Evolutionary conservation across 768 basidiomycete species (phyloP).

Genomic region (Lentinula sp.): DNA sequence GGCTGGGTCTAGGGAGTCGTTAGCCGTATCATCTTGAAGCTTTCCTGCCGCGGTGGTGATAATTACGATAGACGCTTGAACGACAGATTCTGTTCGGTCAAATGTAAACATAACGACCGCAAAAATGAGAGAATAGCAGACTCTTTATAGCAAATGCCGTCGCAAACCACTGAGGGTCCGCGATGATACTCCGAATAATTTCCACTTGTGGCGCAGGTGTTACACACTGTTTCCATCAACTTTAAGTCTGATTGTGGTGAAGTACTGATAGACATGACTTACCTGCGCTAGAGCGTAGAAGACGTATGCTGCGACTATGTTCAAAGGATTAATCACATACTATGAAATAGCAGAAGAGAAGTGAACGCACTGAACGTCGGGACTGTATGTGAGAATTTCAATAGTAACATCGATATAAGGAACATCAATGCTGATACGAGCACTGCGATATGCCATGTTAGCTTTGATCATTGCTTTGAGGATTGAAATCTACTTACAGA

Average conservation of each 20-base stretch:
- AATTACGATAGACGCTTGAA: conserved; percentile 36
- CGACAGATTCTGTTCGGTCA: conserved; percentile 26
- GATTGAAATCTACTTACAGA: conserved; percentile 21
- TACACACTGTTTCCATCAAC: conserved; percentile 14
- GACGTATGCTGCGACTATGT: conserved; percentile 31
- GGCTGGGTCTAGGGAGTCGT: conserved; percentile 27
- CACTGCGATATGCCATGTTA: conserved; percentile 15
- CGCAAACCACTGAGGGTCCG: conserved; percentile 34
- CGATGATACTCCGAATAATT: conserved; percentile 33
- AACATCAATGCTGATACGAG: conserved; percentile 32
- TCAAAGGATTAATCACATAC: background rate
- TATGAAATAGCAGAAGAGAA: background rate
- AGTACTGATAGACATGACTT: background rate
- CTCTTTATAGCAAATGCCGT: conserved; percentile 38
- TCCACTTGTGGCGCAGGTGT: conserved; percentile 31
- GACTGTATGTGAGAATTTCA: conserved; percentile 30
- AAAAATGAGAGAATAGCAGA: conserved; percentile 3
- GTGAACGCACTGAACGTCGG: conserved; percentile 26
- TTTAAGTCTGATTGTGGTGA: background rate
- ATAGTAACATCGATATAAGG: conserved; percentile 32
- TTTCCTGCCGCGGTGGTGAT: conserved; percentile 35
- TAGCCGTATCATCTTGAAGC: conserved; percentile 28
- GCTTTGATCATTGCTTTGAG: no score
- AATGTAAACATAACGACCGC: background rate
- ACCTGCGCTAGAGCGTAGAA: conserved; percentile 36